Percentiles rank a stretch among this genome's conserved stretches.
These are phyloP conservation scores for Hura crepitans DNA, from an alignment of 441 rosid genomes.

Conservation along the genomic window DNA sequence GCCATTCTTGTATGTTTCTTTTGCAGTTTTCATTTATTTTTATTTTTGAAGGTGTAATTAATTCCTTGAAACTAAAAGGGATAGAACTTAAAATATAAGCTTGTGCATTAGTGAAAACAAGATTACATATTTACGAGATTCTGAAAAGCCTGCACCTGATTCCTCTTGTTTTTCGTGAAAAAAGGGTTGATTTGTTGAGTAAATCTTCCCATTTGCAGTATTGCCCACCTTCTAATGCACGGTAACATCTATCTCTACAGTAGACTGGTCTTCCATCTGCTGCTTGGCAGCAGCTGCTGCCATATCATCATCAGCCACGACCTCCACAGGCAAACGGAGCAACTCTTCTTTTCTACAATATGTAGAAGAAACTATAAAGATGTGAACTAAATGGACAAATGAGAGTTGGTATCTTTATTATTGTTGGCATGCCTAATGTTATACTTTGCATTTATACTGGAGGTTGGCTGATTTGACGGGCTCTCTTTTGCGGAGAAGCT, in stretches of 20 bases:
- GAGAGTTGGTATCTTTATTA: slow-evolving; percentile 6
- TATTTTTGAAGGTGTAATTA: not conserved
- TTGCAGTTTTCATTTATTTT: not conserved
- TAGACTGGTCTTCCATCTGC: slow-evolving; percentile 94
- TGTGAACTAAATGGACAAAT: slow-evolving; percentile 7
- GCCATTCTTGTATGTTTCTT: slow-evolving; percentile 8
- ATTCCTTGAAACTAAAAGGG: slow-evolving; percentile 2
- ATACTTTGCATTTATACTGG: slow-evolving; percentile 51
- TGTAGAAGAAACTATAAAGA: slow-evolving; percentile 14
- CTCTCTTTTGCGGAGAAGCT: slow-evolving; percentile 34
- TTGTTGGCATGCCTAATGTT: slow-evolving; percentile 48
- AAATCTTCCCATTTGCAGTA: slow-evolving; percentile 87
- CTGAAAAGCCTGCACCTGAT: too few species aligned
- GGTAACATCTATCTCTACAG: slow-evolving; percentile 61
- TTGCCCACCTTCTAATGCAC: slow-evolving; percentile 49
- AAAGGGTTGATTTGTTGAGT: slow-evolving; percentile 22
- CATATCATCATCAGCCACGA: slow-evolving; percentile 59
- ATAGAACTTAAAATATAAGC: slow-evolving; percentile 1
- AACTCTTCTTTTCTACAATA: slow-evolving; percentile 62
- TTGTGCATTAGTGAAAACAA: not conserved
- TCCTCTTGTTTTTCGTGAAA: too few species aligned
- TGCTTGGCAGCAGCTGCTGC: slow-evolving; percentile 97
- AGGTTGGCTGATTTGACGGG: slow-evolving; percentile 35
- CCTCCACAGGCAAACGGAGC: slow-evolving; percentile 65
- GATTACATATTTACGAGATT: not conserved